Conservation (phyloP, 2,329 filamentous ascomycete species). For the Talaromyces funiculosus region DNA sequence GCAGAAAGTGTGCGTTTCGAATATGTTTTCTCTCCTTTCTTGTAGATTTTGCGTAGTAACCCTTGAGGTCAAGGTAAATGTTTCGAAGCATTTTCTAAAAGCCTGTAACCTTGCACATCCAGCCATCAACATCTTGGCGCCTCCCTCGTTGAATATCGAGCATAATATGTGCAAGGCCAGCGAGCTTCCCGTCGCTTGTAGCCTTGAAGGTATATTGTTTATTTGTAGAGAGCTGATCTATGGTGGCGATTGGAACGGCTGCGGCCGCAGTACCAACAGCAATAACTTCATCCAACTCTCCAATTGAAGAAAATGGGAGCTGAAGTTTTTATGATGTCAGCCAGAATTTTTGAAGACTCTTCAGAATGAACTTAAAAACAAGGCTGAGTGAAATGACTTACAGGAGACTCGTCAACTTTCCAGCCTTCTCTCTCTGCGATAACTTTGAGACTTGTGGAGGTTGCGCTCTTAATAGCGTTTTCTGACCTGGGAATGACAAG, state of each 20-base stretch:
- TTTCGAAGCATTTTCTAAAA: not conserved
- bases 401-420: not conserved
- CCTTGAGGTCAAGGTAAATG: not conserved
- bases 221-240: not conserved
- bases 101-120: not conserved
- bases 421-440: not conserved
- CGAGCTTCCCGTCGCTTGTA: not conserved
- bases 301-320: not conserved
- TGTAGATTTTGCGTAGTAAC: not conserved
- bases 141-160: not conserved
- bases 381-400: not conserved
- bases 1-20: not conserved
- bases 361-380: not conserved
- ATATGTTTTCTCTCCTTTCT: not conserved
- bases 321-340: not conserved
- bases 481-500: too few species aligned
- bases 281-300: not conserved
- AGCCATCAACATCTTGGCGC: not conserved
- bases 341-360: not conserved
- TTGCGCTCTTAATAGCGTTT: too few species aligned
- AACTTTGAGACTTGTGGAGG: not conserved
- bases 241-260: not conserved
- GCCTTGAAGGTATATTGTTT: not conserved
- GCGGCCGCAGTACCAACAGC: not conserved
- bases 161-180: not conserved